Evolutionary conservation across 2,329 filamentous ascomycete genomes (phyloP).

Genomic region (Curvularia spicifera): DNA sequence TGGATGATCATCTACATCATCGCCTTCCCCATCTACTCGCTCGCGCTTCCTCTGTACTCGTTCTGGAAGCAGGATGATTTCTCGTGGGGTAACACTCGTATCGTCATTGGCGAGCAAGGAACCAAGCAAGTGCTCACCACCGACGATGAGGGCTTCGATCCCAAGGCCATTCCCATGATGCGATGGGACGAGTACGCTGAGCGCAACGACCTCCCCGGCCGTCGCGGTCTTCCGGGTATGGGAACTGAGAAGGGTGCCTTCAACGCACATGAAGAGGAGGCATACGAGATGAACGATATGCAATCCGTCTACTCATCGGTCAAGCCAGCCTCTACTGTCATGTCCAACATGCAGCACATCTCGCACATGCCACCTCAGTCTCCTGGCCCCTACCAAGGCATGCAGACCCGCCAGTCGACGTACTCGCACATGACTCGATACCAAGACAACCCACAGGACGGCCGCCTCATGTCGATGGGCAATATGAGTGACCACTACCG

Average conservation of each 20-base stretch:
- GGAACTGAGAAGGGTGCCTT: constrained; percentile 65
- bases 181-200: constrained; percentile 96
- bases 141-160: constrained; percentile 83
- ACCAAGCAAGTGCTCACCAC: constrained; percentile 88
- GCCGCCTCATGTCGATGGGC: constrained; percentile 67
- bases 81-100: constrained; percentile 96
- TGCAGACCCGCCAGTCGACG: constrained; percentile 72
- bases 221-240: constrained; percentile 69
- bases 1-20: constrained; percentile 99
- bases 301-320: constrained; percentile 94
- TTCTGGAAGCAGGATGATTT: constrained; percentile 99
- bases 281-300: constrained; percentile 98
- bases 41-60: constrained; percentile 90
- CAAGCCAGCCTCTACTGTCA: constrained; percentile 81
- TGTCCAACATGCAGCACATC: constrained; percentile 77
- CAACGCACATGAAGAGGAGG: constrained; percentile 72
- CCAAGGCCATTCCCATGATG: constrained; percentile 89
- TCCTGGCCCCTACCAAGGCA: constrained; percentile 71
- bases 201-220: constrained; percentile 85
- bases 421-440: constrained; percentile 70
- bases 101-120: constrained; percentile 94
- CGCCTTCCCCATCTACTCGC: constrained; percentile 93
- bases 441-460: constrained; percentile 65
- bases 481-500: constrained; percentile 55
- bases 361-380: constrained; percentile 81